Conservation (phyloP, 2,329 filamentous ascomycete species). For the Cercospora zeae-maydis region DNA sequence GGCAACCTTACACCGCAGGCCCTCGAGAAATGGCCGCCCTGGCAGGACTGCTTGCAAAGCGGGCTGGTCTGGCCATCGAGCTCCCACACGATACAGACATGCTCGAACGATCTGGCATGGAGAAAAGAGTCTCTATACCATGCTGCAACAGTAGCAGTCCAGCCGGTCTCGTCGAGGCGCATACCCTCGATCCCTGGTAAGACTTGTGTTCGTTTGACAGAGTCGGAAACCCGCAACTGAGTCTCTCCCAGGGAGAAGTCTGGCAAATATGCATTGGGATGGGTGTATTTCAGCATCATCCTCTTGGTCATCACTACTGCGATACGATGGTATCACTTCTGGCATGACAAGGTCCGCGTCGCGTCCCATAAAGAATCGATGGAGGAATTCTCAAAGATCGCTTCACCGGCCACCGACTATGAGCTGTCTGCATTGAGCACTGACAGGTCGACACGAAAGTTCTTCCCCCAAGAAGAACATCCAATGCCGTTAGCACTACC, state of each 20-base stretch:
- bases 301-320: constrained; percentile 64
- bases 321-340: constrained; percentile 78
- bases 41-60: constrained; percentile 29
- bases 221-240: neutral
- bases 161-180: constrained; percentile 54
- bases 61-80: constrained; percentile 29
- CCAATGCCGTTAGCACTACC: constrained; percentile 66
- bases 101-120: constrained; percentile 20
- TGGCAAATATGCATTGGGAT: constrained; percentile 80
- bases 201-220: neutral
- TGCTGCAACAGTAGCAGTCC: constrained; percentile 54
- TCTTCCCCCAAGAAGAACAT: constrained; percentile 64
- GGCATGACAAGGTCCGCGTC: constrained; percentile 89
- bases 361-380: constrained; percentile 83
- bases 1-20: neutral
- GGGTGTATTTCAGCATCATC: constrained; percentile 81
- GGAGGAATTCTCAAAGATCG: constrained; percentile 59
- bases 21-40: constrained; percentile 30
- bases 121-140: constrained; percentile 53
- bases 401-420: constrained; percentile 57
- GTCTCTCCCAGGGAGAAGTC: constrained; percentile 50
- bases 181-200: constrained; percentile 67
- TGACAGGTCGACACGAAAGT: constrained; percentile 63
- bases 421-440: constrained; percentile 58
- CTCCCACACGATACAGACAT: constrained; percentile 8